Conservation (phyloP, 139 green algal genomes). For the Gonium pectorale region DNA sequence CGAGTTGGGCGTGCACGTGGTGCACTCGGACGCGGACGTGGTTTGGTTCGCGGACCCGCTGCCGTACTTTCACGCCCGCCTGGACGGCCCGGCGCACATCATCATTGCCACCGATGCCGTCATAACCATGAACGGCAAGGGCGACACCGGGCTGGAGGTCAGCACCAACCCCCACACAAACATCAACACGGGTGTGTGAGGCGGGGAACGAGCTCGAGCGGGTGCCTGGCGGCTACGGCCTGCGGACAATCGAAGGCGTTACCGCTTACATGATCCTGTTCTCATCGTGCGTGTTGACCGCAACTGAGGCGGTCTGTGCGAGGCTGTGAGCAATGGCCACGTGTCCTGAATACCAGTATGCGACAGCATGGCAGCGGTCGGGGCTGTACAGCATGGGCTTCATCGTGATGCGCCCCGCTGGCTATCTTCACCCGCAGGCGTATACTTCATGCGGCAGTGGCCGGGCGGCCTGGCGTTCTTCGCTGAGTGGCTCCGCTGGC, state of each 20-base stretch:
- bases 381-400: too few species aligned
- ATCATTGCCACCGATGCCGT: conserved; percentile 49
- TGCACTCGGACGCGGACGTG: conserved; percentile 51
- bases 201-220: not conserved
- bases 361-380: too few species aligned
- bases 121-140: conserved; percentile 9
- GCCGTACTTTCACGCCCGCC: conserved; percentile 35
- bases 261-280: too few species aligned
- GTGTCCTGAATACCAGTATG: too few species aligned
- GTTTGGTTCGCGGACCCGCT: conserved; percentile 53
- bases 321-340: too few species aligned
- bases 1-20: conserved; percentile 47
- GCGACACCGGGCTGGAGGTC: conserved; percentile 39
- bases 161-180: conserved; percentile 38
- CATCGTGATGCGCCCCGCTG: too few species aligned
- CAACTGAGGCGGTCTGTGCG: too few species aligned
- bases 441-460: conserved; percentile 58
- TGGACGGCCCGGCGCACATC: conserved; percentile 24
- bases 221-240: not conserved
- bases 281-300: too few species aligned
- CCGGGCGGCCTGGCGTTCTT: conserved; percentile 47
- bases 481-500: conserved; percentile 38
- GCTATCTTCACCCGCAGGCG: conserved; percentile 24
- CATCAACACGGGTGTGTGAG: conserved; percentile 57
- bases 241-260: too few species aligned